Evolutionary conservation across 129 eudicot species (phyloP), one percentile per base, ranked within the genome.

Genomic region (Saussurea involucrata): DNA sequence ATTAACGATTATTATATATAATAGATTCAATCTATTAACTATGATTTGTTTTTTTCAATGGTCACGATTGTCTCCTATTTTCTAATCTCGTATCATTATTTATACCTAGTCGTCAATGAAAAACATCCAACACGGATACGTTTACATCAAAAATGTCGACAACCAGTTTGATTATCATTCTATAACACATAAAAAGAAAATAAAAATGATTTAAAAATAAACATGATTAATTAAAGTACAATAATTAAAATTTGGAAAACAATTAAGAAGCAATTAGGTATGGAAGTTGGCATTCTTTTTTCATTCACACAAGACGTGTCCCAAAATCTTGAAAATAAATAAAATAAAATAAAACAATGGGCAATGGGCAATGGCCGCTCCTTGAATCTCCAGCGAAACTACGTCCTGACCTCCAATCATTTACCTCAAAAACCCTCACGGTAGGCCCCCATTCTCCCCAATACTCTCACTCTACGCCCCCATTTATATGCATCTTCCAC

Each of bases 321-420:
- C n/a, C 24, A 55, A 78, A 24, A 15, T 33, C 72, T 66, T 55
- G 69, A 9, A 32, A 7, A 61, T 13, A 15, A 49, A 7, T n/a
- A 22, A 15, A 2, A 67, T 74, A 67, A 67, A 66, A 74, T 55
- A 20, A 81, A 74, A 68, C 76, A 3, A 57, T 66, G 69, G 79
- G 84, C 17, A 53, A n/a, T n/a, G n/a, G n/a, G n/a, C n/a, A n/a
- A n/a, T 72, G 42, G 27, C 17, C 84, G 65, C 84, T 68, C 75
- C 55, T 74, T 37, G 84, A 74, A 74, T 18, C 28, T 40, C n/a
- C 29, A 57, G 1, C 24, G 15, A 80, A 80, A 80, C 79, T 0
- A 80, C 31, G 84, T 74, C 80, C 75, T 57, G 84, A 68, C 80
- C 75, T 57, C 80, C 80, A 67, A 80, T 80, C 78, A 80, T 11